A percentile compares a stretch with the other conserved stretches of the same genome.
phyloP scores from a whole-genome alignment of 2,329 filamentous ascomycete species.

The Talaromyces piceae region DNA sequence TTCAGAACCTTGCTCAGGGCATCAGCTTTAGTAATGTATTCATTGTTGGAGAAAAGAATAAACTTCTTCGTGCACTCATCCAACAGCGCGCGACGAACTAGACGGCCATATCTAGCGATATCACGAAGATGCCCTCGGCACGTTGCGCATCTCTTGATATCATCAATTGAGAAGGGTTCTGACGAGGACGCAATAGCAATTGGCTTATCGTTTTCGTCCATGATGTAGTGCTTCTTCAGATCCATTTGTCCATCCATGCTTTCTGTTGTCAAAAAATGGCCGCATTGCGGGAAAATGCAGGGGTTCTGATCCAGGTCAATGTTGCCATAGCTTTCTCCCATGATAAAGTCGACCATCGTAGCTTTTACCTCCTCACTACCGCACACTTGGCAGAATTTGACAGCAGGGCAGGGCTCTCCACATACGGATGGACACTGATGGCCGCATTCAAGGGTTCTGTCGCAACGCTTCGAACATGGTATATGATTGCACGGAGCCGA shows the following conservation, averaged over 20 bases:
- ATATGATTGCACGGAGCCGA: constrained; percentile 60
- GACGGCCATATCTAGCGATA: constrained; percentile 54
- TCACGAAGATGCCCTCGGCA: constrained; percentile 55
- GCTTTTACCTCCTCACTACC: constrained; percentile 35
- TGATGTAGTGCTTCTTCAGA: constrained; percentile 33
- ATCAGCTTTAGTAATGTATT: constrained; percentile 35
- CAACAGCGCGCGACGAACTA: constrained; percentile 53
- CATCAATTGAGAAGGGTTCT: constrained; percentile 44
- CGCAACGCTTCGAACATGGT: constrained; percentile 57
- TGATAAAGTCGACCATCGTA: constrained; percentile 50
- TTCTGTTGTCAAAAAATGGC: constrained; percentile 54
- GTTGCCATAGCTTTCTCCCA: constrained; percentile 48
- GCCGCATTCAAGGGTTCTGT: constrained; percentile 47
- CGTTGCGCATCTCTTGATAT: constrained; percentile 49
- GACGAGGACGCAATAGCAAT: constrained; percentile 22
- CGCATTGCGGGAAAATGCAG: constrained; percentile 55
- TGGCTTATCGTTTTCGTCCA: constrained; percentile 20
- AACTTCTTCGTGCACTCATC: constrained; percentile 61
- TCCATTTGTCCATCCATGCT: constrained; percentile 57
- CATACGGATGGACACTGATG: constrained; percentile 61
- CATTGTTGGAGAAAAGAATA: constrained; percentile 45
- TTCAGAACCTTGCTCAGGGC: background rate
- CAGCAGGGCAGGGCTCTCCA: constrained; percentile 53
- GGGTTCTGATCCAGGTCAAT: constrained; percentile 54
- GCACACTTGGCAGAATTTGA: constrained; percentile 52